Evolutionary conservation across 306 rosid genomes (phyloP).

Genomic region (Parietaria judaica): DNA sequence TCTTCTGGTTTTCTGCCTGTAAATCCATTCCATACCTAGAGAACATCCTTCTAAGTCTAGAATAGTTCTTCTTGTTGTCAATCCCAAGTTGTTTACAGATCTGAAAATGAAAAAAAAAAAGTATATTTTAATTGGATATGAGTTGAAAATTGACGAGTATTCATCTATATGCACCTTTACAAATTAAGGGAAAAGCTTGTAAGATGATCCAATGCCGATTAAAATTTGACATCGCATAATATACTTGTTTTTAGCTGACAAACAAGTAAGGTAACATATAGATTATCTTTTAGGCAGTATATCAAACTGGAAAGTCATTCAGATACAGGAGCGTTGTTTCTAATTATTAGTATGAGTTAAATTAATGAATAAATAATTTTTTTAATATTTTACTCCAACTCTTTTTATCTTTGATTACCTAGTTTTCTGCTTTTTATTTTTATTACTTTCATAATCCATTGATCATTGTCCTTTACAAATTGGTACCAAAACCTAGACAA

Average conservation of each 20-base stretch:
- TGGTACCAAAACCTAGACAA: too few relatives aligned
- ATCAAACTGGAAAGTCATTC: too few relatives aligned
- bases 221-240: not conserved
- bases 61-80: constrained; percentile 59
- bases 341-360: too few relatives aligned
- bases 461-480: too few relatives aligned
- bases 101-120: constrained; percentile 27
- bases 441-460: too few relatives aligned
- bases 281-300: too few relatives aligned
- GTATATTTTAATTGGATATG: constrained; percentile 1
- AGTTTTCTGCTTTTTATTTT: too few relatives aligned
- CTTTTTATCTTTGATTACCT: too few relatives aligned
- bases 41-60: constrained; percentile 50
- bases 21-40: constrained; percentile 65
- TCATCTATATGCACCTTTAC: constrained; percentile 12
- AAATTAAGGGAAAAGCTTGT: not conserved
- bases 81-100: constrained; percentile 69
- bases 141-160: constrained; percentile 14
- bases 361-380: too few relatives aligned
- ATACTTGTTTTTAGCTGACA: not conserved
- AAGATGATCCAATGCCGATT: not conserved
- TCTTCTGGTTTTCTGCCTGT: constrained; percentile 59
- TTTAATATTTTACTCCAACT: too few relatives aligned
- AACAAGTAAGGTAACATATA: too few relatives aligned
- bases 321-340: too few relatives aligned